Evolutionary conservation across 805 yeast species (phyloP), one percentile per base, ranked within the genome.

Genomic region (Saccharomycopsis javanensis): DNA sequence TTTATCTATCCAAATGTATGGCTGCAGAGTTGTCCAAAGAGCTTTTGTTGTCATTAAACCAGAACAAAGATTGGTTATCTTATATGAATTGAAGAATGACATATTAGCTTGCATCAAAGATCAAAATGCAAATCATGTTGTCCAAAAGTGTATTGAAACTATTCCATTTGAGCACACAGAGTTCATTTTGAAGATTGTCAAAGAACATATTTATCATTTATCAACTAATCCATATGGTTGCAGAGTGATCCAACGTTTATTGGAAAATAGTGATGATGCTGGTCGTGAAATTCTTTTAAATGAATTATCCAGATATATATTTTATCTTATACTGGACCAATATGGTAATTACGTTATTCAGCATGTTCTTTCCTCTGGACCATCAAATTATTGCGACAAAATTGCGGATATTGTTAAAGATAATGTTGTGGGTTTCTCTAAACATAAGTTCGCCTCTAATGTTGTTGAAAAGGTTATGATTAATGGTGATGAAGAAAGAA

Each of bases 291-390:
- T 74, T 55, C 83, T 94, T 56, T 71, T 94, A 65, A 74, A 72
- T 27, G 96, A 89, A 67, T 75, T 94, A 65, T 83, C 83, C 64
- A 79, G 82, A 54, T 86, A 80, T 66, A 79, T 88, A 25, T 85
- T 79, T 62, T 83, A 80, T 66, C 76, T 94, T 66, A 87, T 91
- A 58, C 96, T 89, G 68, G 98, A 94, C 68, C 98, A 94, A 73
- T 94, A 89, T 69, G 99, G 99, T 60, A 94, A 94, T 73, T 94
- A 94, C 67, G 99, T 94, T 42, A 89, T 94, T 67, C 99, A 94
- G 70, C 97, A 94, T 69, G 86, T 94, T 56, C 79, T 94, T 62
- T 96, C 90, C 69, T 81, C 85, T 59, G 96, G 96, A n/a, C 18
- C 46, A 20, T 71, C 73, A n/a, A 65, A 70, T 16, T 75, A 73